These are phyloP conservation scores for Nakazawaea ambrosiae DNA, from an alignment of 805 yeast species.

Conservation along the genomic window DNA sequence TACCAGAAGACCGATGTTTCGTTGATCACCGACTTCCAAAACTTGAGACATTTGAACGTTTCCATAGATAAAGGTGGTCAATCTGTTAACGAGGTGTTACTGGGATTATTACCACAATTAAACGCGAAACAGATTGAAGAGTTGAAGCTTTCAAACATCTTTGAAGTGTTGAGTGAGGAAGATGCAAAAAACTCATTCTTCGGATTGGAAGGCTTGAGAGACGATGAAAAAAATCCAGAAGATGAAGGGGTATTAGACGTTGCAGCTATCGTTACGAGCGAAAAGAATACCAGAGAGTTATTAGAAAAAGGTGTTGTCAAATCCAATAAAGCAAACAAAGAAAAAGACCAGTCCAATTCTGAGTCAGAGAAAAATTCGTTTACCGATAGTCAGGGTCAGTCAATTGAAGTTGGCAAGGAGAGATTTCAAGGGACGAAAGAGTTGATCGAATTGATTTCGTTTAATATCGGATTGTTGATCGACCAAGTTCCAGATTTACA, in stretches of 20 bases:
- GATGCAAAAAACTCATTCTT: conserved; percentile 56
- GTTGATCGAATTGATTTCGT: conserved; percentile 49
- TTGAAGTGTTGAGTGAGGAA: conserved; percentile 70
- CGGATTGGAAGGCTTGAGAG: conserved; percentile 41
- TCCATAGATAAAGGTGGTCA: conserved; percentile 50
- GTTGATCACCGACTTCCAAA: conserved; percentile 72
- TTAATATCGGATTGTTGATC: conserved; percentile 45
- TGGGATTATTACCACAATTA: conserved; percentile 51
- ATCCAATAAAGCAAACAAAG: conserved; percentile 14
- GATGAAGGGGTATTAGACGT: conserved; percentile 81
- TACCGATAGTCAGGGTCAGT: conserved; percentile 48
- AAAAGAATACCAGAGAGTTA: conserved; percentile 49
- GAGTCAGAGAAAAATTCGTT: conserved; percentile 73
- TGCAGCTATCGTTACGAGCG: conserved; percentile 81
- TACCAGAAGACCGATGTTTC: conserved; percentile 64
- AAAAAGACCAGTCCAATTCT: conserved; percentile 39
- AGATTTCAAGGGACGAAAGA: conserved; percentile 74
- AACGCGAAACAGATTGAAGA: conserved; percentile 55
- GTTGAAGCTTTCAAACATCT: conserved; percentile 68
- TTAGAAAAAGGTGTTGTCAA: conserved; percentile 19
- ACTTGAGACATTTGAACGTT: conserved; percentile 41
- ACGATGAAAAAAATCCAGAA: conserved; percentile 24
- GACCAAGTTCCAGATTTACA: conserved; percentile 51
- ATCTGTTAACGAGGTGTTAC: conserved; percentile 48
- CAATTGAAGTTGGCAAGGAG: conserved; percentile 76